phyloP scores from a whole-genome alignment of 495 filamentous ascomycete species.

The Penicillium parvum region DNA sequence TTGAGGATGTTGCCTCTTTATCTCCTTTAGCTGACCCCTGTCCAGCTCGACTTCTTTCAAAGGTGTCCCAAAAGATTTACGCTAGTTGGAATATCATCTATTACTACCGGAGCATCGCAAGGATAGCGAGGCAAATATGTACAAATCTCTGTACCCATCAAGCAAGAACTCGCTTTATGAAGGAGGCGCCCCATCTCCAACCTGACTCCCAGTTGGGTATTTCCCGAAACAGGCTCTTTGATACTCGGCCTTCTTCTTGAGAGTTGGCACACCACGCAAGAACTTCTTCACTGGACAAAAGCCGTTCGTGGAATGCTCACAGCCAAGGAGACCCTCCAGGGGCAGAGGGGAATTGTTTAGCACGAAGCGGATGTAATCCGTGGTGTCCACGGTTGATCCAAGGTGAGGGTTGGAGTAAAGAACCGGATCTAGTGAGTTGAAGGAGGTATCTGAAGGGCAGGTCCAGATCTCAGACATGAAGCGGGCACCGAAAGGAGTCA shows the following conservation, averaged over 20 bases:
- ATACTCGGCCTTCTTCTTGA: constrained; percentile 23
- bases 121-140: no score
- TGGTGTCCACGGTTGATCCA: constrained; percentile 2
- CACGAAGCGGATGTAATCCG: constrained; percentile 28
- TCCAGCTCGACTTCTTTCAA: no score
- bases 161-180: constrained; percentile 5
- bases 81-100: no score
- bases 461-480: constrained; percentile 58
- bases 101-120: no score
- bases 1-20: no score
- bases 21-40: no score
- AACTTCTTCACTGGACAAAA: constrained; percentile 27
- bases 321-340: constrained; percentile 24
- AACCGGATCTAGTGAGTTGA: constrained; percentile 16
- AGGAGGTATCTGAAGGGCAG: constrained; percentile 16
- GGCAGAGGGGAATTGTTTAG: constrained; percentile 29
- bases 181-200: constrained; percentile 25
- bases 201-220: constrained; percentile 21
- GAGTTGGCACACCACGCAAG: constrained; percentile 14
- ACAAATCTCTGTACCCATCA: no score
- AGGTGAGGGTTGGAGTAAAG: constrained; percentile 28
- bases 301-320: constrained; percentile 25
- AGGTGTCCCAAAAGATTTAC: no score
- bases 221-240: constrained; percentile 29
- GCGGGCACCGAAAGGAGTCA: constrained; percentile 60